phyloP scores from a whole-genome alignment of 257 asterid genomes.

The Solanum appendiculatum region DNA sequence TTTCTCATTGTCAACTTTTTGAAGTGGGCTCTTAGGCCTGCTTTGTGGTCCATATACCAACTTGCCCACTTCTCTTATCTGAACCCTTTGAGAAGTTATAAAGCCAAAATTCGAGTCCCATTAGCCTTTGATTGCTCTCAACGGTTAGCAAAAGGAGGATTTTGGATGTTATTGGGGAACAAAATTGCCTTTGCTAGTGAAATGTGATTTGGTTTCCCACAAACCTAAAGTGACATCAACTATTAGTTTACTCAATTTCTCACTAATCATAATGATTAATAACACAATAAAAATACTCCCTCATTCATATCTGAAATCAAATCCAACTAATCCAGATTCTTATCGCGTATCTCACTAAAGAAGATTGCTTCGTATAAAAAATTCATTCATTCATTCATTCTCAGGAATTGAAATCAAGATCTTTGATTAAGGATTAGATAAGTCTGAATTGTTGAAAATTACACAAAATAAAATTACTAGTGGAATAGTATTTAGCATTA shows the following conservation, averaged over 20 bases:
- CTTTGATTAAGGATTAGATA: not conserved
- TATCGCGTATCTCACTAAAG: not conserved
- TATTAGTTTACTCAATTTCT: not conserved
- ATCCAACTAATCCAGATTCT: not conserved
- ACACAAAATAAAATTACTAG: not conserved
- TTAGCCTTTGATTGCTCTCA: constrained; percentile 4
- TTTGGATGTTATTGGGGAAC: not conserved
- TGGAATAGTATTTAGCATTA: not conserved
- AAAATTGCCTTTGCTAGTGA: not conserved
- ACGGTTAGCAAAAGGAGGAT: not conserved
- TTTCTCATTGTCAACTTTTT: too few species aligned
- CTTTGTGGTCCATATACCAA: constrained; percentile 6
- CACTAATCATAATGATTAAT: not conserved
- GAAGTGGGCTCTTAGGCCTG: not conserved
- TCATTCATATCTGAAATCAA: not conserved
- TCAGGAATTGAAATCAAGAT: not conserved
- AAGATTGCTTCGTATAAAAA: not conserved
- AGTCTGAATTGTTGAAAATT: not conserved
- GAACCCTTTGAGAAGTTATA: not conserved
- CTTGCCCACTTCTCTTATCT: not conserved
- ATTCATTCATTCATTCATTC: not conserved
- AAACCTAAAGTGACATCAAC: not conserved
- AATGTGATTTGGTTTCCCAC: constrained; percentile 5
- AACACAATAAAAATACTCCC: not conserved
- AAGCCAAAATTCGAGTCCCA: not conserved